Percentiles rank a stretch among this genome's conserved stretches.
Conservation (phyloP, 164 flowering plant species). For the Chloranthus sessilifolius region DNA sequence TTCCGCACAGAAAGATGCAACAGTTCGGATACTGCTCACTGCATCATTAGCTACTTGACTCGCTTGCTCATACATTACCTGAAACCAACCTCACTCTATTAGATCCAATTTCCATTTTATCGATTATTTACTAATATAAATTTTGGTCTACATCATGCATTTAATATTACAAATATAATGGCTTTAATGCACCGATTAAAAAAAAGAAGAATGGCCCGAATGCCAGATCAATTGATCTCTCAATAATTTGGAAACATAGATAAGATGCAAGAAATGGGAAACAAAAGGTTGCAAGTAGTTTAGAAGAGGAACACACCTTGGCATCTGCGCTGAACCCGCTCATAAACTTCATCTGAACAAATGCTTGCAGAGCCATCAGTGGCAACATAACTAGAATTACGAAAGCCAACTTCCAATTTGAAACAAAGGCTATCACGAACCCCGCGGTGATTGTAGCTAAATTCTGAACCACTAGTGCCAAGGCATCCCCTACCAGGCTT, state of each 20-base stretch:
- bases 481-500: constrained; percentile 35
- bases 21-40: constrained; percentile 15
- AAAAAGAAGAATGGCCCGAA: too few relatives aligned
- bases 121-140: too few relatives aligned
- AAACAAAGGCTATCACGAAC: constrained; percentile 29
- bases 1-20: constrained; percentile 17
- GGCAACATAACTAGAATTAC: constrained; percentile 25
- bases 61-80: constrained; percentile 17
- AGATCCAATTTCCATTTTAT: background rate
- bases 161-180: too few relatives aligned
- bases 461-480: constrained; percentile 30
- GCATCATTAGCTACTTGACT: constrained; percentile 15
- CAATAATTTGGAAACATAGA: too few relatives aligned
- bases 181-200: too few relatives aligned
- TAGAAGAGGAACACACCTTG: constrained; percentile 14
- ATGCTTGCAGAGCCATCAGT: constrained; percentile 27
- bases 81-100: too few relatives aligned
- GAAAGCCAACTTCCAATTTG: constrained; percentile 36
- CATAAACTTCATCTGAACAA: constrained; percentile 21
- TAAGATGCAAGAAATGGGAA: too few relatives aligned
- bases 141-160: too few relatives aligned
- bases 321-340: constrained; percentile 37
- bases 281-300: too few relatives aligned
- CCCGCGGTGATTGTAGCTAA: constrained; percentile 30
- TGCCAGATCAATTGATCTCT: too few relatives aligned